Base-by-base conservation (phyloP, 2,329 filamentous ascomycete species). In the Talaromyces rugulosus region DNA sequence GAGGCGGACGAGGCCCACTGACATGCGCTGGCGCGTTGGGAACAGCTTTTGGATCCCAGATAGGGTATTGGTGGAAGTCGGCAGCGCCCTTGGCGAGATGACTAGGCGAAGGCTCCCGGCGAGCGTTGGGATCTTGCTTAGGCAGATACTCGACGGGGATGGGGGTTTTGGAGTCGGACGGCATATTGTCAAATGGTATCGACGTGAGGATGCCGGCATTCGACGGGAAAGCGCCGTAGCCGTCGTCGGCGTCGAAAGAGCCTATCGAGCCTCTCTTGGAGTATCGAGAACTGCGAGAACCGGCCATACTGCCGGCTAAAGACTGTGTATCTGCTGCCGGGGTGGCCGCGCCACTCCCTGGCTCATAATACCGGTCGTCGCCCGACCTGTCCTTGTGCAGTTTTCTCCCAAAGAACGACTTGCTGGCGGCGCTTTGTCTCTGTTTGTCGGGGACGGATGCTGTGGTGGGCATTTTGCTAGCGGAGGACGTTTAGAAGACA, bases 41-140 rank as follows among this genome's bases (percentile, higher is more conserved):
- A 60, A 80, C 72, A 44, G 79, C 73, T 56, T 83, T 77, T 33
- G 85, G 80, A 67, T 89, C 87, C 73, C 90, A 87, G 58, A 84
- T 84, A 50, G 92, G 92, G 74, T 97, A 96, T 72, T 96, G 94
- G 78, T 96, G 92, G 72, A 88, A 96, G 76, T 97, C 93, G 68
- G 81, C 80, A 56, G 86, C 86, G 66, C 82, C 83, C 77, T 92
- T 93, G 75, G 92, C 93, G 59, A 96, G 79, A 71, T 96, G 91
- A 75, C 95, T 90, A 33, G 92, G 91, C 63, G 90, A 82, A 62
- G 89, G 89, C 61, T 95, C 90, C 72, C 87, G 87, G 67, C 87
- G 84, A 61, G 81, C 77, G 30, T 76, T 71, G 27, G 85, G 81
- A 18, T 91, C 88, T 62, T 83, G 78, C 71, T 86, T 85, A 56